These are phyloP conservation scores for Stagonosporopsis cucurbitacearum DNA, from an alignment of 2,329 filamentous ascomycete genomes.

Conservation along the genomic window DNA sequence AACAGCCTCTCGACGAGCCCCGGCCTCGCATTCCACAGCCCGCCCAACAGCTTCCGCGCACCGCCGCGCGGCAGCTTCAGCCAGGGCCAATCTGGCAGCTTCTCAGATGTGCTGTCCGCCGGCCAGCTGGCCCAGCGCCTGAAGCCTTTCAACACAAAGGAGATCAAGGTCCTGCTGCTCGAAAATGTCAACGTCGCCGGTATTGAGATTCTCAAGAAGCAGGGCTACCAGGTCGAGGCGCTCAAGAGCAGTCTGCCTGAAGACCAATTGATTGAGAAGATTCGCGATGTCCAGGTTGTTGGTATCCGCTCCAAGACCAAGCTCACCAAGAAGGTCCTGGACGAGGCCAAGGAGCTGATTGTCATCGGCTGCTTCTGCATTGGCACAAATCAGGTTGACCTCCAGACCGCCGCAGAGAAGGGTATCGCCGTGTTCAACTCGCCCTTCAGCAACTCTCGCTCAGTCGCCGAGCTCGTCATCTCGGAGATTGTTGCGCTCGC, in stretches of 20 bases:
- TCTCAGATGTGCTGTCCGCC: slow-evolving; percentile 25
- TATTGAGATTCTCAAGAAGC: slow-evolving; percentile 76
- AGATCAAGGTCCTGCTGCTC: slow-evolving; percentile 93
- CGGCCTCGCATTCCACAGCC: slow-evolving; percentile 75
- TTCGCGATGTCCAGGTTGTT: slow-evolving; percentile 96
- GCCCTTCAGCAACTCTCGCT: slow-evolving; percentile 96
- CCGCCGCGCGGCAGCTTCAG: slow-evolving; percentile 39
- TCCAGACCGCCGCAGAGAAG: slow-evolving; percentile 79
- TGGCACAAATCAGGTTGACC: slow-evolving; percentile 93
- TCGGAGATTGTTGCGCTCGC: slow-evolving; percentile 90
- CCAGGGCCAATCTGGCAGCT: slow-evolving; percentile 49
- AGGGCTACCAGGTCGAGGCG: slow-evolving; percentile 96
- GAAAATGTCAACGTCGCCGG: slow-evolving; percentile 97
- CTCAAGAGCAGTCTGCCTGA: slow-evolving; percentile 89
- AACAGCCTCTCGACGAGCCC: slow-evolving; percentile 75
- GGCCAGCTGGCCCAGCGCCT: slow-evolving; percentile 70
- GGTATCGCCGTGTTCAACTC: slow-evolving; percentile 99
- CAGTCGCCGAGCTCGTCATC: slow-evolving; percentile 95
- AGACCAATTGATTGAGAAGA: slow-evolving; percentile 95
- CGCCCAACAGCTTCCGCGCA: slow-evolving; percentile 64
- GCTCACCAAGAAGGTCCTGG: slow-evolving; percentile 82
- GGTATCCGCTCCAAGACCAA: slow-evolving; percentile 98
- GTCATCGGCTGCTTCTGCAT: slow-evolving; percentile 99
- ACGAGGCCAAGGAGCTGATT: slow-evolving; percentile 90
- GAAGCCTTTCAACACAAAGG: slow-evolving; percentile 93